phyloP scores from a whole-genome alignment of 768 basidiomycete species.

The Tricholoma bakamatsutake region DNA sequence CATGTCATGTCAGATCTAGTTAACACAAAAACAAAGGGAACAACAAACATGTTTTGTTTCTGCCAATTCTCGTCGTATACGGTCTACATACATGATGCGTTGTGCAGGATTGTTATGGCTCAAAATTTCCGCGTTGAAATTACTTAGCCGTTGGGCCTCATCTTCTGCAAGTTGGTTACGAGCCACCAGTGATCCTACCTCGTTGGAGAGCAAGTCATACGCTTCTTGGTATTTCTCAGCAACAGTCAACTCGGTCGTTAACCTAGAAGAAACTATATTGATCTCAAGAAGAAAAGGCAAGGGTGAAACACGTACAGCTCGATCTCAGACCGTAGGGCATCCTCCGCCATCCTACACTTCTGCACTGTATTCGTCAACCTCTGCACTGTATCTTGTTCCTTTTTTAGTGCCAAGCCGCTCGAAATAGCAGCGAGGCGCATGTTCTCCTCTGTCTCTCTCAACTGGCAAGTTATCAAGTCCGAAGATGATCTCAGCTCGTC shows the following conservation, averaged over 20 bases:
- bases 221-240: slow-evolving; percentile 65
- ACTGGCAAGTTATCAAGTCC: slow-evolving; percentile 15
- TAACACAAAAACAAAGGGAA: background rate
- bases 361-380: slow-evolving; percentile 45
- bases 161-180: slow-evolving; percentile 76
- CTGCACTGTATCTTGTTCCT: slow-evolving; percentile 41
- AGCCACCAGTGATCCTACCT: slow-evolving; percentile 58
- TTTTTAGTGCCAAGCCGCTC: slow-evolving; percentile 33
- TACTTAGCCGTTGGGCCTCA: slow-evolving; percentile 69
- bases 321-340: slow-evolving; percentile 60
- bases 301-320: slow-evolving; percentile 45
- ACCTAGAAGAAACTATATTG: slow-evolving; percentile 17
- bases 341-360: slow-evolving; percentile 59
- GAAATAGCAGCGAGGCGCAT: slow-evolving; percentile 19
- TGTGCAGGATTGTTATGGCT: slow-evolving; percentile 83
- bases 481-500: slow-evolving; percentile 16
- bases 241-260: slow-evolving; percentile 48
- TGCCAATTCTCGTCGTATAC: slow-evolving; percentile 73
- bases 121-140: slow-evolving; percentile 81
- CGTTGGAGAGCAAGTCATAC: slow-evolving; percentile 57
- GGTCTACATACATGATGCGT: slow-evolving; percentile 82
- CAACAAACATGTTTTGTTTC: slow-evolving; percentile 71
- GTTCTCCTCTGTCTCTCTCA: slow-evolving; percentile 21
- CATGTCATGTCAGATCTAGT: background rate
- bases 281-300: background rate